These are phyloP conservation scores for Eimeria nieschulzi DNA, from an alignment of 169 alveolate species.

Conservation along the genomic window DNA sequence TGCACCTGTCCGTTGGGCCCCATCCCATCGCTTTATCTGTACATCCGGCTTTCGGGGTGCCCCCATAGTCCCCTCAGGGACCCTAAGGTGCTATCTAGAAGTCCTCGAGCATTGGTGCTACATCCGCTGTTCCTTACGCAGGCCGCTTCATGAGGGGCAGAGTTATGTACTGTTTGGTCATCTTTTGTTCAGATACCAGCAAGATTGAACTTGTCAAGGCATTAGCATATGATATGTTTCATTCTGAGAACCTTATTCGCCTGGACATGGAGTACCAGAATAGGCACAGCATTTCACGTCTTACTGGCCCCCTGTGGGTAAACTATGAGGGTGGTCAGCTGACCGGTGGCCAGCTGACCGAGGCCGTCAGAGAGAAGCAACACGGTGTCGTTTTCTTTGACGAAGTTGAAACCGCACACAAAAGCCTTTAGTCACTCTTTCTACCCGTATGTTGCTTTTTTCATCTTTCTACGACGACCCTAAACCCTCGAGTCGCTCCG, in stretches of 20 bases:
- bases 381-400: slow-evolving; percentile 91
- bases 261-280: slow-evolving; percentile 92
- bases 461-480: no score
- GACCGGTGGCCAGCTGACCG: slow-evolving; percentile 93
- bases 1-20: not conserved
- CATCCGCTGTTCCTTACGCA: not conserved
- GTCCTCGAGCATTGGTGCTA: not conserved
- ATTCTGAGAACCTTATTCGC: slow-evolving; percentile 81
- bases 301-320: slow-evolving; percentile 93
- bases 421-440: slow-evolving; percentile 6
- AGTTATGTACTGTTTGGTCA: not conserved
- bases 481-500: not conserved
- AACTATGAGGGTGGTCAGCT: slow-evolving; percentile 90
- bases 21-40: no score
- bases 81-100: not conserved
- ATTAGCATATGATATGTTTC: slow-evolving; percentile 86
- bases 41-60: no score
- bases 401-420: slow-evolving; percentile 85
- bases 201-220: slow-evolving; percentile 90
- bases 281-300: slow-evolving; percentile 87
- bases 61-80: no score
- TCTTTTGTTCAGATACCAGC: slow-evolving; percentile 85
- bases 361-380: slow-evolving; percentile 90
- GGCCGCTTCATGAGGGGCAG: not conserved
- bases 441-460: not conserved